Evolutionary conservation across 2,329 filamentous ascomycete species (phyloP).

Genomic region (Ophioceras dolichostomum): DNA sequence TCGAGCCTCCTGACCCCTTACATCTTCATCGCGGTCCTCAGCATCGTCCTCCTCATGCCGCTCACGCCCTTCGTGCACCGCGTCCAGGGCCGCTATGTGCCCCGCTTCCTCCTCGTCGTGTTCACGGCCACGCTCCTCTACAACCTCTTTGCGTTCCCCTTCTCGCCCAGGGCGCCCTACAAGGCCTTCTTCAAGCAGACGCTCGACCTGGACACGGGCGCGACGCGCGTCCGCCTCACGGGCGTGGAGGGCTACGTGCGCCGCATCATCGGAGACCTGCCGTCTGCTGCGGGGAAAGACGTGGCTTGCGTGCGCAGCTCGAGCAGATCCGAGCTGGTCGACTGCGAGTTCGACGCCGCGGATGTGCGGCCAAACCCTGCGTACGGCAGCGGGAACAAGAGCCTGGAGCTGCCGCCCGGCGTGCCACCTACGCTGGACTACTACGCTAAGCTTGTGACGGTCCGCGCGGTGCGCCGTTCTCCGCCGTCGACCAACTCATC

Average conservation of each 20-base stretch:
- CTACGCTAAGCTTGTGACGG: slow-evolving; percentile 50
- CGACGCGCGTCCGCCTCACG: slow-evolving; percentile 55
- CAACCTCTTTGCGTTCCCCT: slow-evolving; percentile 80
- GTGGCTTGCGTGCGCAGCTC: slow-evolving; percentile 34
- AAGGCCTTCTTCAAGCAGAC: slow-evolving; percentile 83
- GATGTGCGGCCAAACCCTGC: slow-evolving; percentile 50
- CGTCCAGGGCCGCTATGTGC: slow-evolving; percentile 71
- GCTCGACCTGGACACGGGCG: slow-evolving; percentile 62
- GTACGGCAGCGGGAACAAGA: slow-evolving; percentile 17
- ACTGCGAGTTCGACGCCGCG: slow-evolving; percentile 60
- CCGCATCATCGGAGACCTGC: slow-evolving; percentile 54
- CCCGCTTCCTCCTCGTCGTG: slow-evolving; percentile 61
- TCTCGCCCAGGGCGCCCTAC: slow-evolving; percentile 64
- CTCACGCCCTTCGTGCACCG: slow-evolving; percentile 78
- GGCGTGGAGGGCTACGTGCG: slow-evolving; percentile 58
- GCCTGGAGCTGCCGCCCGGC: slow-evolving; percentile 1
- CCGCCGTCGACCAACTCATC: slow-evolving; percentile 18
- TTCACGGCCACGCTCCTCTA: slow-evolving; percentile 70
- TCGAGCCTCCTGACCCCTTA: slow-evolving; percentile 61
- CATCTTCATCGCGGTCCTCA: slow-evolving; percentile 53
- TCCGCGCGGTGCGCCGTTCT: slow-evolving; percentile 36
- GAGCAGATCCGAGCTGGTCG: slow-evolving; percentile 37
- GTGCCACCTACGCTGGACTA: slow-evolving; percentile 17
- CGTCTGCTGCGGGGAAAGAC: slow-evolving; percentile 53
- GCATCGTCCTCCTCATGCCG: slow-evolving; percentile 62